Evolutionary conservation across 2,329 filamentous ascomycete species (phyloP), one percentile per base, ranked within the genome.

Genomic region (Talaromyces sp.): DNA sequence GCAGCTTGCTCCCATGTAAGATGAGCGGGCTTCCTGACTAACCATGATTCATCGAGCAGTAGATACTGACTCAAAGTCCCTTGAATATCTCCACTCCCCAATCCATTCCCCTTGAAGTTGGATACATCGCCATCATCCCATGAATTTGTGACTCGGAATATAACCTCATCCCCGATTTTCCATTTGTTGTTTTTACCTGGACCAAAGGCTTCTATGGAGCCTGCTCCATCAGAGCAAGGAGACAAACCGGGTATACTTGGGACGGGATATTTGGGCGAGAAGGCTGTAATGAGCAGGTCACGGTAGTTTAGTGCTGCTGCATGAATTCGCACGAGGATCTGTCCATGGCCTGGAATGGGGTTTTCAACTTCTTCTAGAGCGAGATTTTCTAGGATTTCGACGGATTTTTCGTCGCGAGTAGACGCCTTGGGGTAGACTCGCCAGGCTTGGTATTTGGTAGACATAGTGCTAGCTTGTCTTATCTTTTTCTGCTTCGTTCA

Each of bases 141-240:
- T n/a, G 45, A 50, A n/a, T 62, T 24, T 16, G 31, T 50, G 43
- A 52, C n/a, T n/a, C 31, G 24, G 13, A 54, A 50, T 35, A 61
- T 41, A 13, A 52, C 56, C 41, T 59, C 49, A 65, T 66, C 52
- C 7, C 63, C 58, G 5, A 57, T 22, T 14, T 27, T 54, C 37
- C 57, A 65, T n/a, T 41, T 47, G 6, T 9, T 62, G 43, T 80
- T 31, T 6, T 50, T 82, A 61, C 31, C 14, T 37, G 83, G 75
- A 27, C 86, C 85, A 66, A 81, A 80, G 70, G 81, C 76, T 19
- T 88, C 68, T 24, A 89, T 85, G 2, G 86, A 71, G n/a, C 86
- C 87, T 24, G 86, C 82, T 16, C 82, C 85, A 73, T 89, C 86
- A 64, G 88, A 86, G 27, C 86, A 86, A n/a, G 57, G 57, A 19